These are phyloP conservation scores for Pseudogymnoascus sp. DNA, from an alignment of 2,329 filamentous ascomycete species.

Conservation along the genomic window DNA sequence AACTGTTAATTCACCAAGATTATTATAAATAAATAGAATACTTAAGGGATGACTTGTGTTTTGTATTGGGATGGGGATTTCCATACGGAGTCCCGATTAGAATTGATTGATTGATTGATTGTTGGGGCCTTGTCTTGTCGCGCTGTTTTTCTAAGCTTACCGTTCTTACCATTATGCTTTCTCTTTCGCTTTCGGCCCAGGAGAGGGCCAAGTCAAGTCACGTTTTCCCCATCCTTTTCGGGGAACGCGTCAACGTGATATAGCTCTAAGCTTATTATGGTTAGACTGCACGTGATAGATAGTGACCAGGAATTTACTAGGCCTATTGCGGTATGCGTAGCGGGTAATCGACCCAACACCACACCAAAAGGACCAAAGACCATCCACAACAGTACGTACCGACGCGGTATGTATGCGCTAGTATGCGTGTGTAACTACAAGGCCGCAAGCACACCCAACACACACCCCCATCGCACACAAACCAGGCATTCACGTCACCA, in stretches of 20 bases:
- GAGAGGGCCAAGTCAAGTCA: not conserved
- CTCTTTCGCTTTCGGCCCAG: not conserved
- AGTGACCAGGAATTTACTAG: not conserved
- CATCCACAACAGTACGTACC: no score
- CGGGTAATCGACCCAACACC: not conserved
- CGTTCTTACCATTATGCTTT: no score
- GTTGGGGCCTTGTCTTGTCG: slow-evolving; percentile 7
- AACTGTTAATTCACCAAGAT: no score
- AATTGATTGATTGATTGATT: not conserved
- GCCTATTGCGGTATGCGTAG: no score
- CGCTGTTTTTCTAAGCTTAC: not conserved
- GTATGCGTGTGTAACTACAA: no score
- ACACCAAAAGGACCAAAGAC: not conserved
- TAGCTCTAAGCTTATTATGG: not conserved
- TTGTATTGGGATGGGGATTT: not conserved
- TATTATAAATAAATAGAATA: not conserved
- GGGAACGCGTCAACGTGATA: not conserved
- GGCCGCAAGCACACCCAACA: no score
- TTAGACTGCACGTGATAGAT: not conserved
- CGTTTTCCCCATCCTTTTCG: not conserved
- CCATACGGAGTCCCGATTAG: not conserved
- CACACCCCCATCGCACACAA: no score
- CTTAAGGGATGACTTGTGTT: not conserved
- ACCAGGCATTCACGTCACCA: not conserved
- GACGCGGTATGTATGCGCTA: no score